Evolutionary conservation across 768 basidiomycete genomes (phyloP), one percentile per base, ranked within the genome.

Genomic region (Holtermanniella nyarrowii): DNA sequence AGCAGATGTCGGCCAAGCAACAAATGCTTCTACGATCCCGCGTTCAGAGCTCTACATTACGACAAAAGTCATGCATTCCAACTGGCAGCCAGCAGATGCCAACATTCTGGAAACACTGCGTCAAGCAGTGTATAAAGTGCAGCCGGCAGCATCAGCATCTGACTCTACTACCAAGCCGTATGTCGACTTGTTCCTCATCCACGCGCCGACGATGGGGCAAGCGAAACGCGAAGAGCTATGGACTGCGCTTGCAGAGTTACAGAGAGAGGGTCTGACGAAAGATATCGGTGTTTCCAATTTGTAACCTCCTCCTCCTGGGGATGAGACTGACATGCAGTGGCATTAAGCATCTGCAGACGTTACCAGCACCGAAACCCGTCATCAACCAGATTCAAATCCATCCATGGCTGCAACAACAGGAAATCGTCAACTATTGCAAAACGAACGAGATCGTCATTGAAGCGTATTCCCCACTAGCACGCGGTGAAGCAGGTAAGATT

Each of bases 341-440:
- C 3, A 60, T 70, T 43, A 63, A 64, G 41, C 69, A 70, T 48
- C 63, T 70, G 24, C 53, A 66, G 48, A 53, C 53, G 0, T 44
- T 70, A 5, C 65, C 66, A 4, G 39, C 24, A 1, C 65, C 65
- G 13, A 49, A 57, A 42, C 69, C 69, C 13, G 66, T 60, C 0
- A 56, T 68, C 20, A 68, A 70, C 53, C 69, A 70, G 46, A 59
- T 68, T n/a, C 66, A 70, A 41, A 51, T 73, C 0, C 70, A 74
- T 44, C 73, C 72, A 2, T 69, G 82, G 53, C 88, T 85, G 70
- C 88, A 89, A 64, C 87, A 89, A 61, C 53, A 76, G 40, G 76
- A 80, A 5, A 86, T 90, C 50, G 85, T 85, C 16, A 77, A 82
- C 3, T 90, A 84, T 66, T 88, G 86, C 71, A 68, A 70, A 20